Conservation (phyloP, 2,329 filamentous ascomycete genomes). For the Trichophyton verrucosum region DNA sequence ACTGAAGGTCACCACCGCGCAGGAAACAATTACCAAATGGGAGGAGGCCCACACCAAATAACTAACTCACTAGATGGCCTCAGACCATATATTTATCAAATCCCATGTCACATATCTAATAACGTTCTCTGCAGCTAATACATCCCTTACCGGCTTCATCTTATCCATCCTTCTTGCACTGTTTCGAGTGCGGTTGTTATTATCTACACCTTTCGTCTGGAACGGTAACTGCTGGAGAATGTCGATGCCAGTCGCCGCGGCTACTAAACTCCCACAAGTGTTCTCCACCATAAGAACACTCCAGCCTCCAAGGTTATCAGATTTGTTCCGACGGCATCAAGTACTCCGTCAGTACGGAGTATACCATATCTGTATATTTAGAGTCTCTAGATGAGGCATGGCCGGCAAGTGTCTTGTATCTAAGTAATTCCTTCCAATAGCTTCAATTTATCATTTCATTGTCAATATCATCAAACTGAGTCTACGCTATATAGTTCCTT, state of each 20-base stretch:
- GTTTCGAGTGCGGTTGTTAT: too few species aligned
- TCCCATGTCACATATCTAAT: background rate
- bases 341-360: too few species aligned
- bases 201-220: too few species aligned
- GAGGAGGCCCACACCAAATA: constrained; percentile 20
- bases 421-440: background rate
- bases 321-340: too few species aligned
- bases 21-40: constrained; percentile 35
- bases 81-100: background rate
- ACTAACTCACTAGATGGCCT: background rate
- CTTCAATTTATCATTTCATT: background rate
- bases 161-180: background rate
- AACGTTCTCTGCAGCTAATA: background rate
- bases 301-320: background rate
- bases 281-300: background rate
- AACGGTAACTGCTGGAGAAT: too few species aligned
- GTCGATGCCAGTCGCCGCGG: too few species aligned
- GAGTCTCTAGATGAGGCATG: background rate
- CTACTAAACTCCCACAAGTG: too few species aligned
- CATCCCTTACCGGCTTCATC: background rate
- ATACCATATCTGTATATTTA: background rate
- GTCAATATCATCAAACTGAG: background rate
- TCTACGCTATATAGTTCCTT: background rate
- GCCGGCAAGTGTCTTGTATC: background rate
- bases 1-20: constrained; percentile 36